phyloP scores from a whole-genome alignment of 2,329 filamentous ascomycete species.

The Epichloe bromicola region DNA sequence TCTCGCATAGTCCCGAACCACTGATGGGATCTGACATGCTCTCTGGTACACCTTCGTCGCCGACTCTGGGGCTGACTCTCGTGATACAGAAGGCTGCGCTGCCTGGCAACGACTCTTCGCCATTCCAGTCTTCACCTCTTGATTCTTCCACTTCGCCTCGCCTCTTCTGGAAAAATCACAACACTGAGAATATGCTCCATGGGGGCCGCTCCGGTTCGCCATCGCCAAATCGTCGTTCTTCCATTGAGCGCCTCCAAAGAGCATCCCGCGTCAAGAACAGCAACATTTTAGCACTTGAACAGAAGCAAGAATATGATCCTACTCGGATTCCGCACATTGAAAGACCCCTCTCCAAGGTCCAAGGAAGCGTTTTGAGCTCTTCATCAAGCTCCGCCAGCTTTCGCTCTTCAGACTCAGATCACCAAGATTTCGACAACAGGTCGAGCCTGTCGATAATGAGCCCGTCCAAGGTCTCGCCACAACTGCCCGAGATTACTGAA shows the following conservation, averaged over 20 bases:
- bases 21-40: background rate
- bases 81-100: conserved; percentile 49
- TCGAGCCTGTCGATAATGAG: conserved; percentile 21
- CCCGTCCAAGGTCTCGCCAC: conserved; percentile 12
- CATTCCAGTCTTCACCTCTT: conserved; percentile 74
- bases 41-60: background rate
- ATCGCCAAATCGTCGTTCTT: conserved; percentile 68
- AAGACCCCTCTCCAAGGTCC: conserved; percentile 66
- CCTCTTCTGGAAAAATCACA: conserved; percentile 78
- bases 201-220: conserved; percentile 47
- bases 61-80: conserved; percentile 17
- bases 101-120: conserved; percentile 57
- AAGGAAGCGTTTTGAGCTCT: conserved; percentile 56
- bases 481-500: conserved; percentile 3
- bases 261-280: conserved; percentile 96
- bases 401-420: conserved; percentile 33
- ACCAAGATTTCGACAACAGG: conserved; percentile 34
- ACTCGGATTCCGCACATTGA: conserved; percentile 65
- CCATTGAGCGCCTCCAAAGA: conserved; percentile 88
- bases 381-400: conserved; percentile 41
- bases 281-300: conserved; percentile 88
- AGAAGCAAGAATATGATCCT: conserved; percentile 86
- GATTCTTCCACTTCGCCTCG: conserved; percentile 60
- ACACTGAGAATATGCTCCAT: conserved; percentile 65
- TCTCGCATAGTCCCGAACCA: background rate